Conservation (phyloP, 1,284 basidiomycete species). For the Ustilago xerochloae region DNA sequence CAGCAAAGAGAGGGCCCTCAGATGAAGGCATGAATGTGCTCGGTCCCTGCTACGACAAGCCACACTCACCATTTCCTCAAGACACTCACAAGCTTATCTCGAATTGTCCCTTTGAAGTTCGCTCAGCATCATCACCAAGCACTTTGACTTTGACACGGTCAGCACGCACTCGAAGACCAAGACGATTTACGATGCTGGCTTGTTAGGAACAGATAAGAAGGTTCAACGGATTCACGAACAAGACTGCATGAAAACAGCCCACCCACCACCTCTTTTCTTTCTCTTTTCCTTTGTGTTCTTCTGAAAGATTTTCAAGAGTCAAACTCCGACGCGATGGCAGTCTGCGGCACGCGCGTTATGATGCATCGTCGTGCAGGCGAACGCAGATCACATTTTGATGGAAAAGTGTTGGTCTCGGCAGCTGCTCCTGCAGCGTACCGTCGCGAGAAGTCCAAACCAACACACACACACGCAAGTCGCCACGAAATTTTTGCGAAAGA, state of each 20-base stretch:
- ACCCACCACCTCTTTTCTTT: conserved; percentile 1
- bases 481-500: neutral
- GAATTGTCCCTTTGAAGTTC: neutral
- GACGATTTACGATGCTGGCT: too few species aligned
- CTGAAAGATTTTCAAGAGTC: neutral
- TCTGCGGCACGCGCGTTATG: neutral
- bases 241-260: conserved; percentile 1
- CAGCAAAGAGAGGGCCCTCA: too few species aligned
- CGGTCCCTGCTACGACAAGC: neutral
- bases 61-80: neutral
- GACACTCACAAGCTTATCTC: too few species aligned
- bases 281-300: neutral
- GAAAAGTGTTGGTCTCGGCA: conserved; percentile 45
- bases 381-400: conserved; percentile 15
- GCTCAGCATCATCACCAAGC: too few species aligned
- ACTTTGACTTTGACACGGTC: too few species aligned
- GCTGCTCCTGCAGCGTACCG: conserved; percentile 12
- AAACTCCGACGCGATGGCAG: conserved; percentile 11
- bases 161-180: too few species aligned
- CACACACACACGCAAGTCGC: neutral
- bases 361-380: conserved; percentile 9
- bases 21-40: conserved; percentile 1
- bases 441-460: neutral
- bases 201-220: too few species aligned
- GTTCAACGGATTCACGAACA: too few species aligned